Evolutionary conservation across 768 basidiomycete species (phyloP).

Genomic region (Obba rivulosa): DNA sequence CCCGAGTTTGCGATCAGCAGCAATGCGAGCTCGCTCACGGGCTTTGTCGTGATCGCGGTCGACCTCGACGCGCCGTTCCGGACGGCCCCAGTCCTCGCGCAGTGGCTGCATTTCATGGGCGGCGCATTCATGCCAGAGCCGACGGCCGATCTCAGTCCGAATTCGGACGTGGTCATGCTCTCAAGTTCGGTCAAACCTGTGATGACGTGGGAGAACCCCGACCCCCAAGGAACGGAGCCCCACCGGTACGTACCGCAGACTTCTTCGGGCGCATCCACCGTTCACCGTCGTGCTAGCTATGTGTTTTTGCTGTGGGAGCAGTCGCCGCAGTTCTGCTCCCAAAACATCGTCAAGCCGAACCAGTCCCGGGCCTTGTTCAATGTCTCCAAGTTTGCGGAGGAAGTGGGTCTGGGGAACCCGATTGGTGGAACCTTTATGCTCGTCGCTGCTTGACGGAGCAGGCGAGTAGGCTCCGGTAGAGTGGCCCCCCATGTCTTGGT

Average conservation of each 20-base stretch:
- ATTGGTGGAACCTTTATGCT: constrained; percentile 3
- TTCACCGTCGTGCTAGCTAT: background rate
- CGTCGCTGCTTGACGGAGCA: background rate
- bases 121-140: background rate
- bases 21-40: background rate
- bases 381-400: background rate
- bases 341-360: background rate
- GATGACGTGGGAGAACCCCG: background rate
- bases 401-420: background rate
- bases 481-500: too few relatives aligned
- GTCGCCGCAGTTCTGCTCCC: background rate
- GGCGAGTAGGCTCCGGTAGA: background rate
- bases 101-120: background rate
- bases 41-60: constrained; percentile 1
- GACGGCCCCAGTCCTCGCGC: background rate
- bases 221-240: background rate
- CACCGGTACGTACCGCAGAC: background rate
- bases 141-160: background rate
- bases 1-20: background rate
- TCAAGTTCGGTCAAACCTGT: background rate
- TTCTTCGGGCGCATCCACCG: background rate
- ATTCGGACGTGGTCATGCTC: background rate
- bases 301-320: constrained; percentile 2
- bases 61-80: constrained; percentile 3
- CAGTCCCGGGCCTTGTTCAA: background rate